phyloP scores from a whole-genome alignment of 2,329 filamentous ascomycete genomes.

The Akanthomyces dipterigenus region DNA sequence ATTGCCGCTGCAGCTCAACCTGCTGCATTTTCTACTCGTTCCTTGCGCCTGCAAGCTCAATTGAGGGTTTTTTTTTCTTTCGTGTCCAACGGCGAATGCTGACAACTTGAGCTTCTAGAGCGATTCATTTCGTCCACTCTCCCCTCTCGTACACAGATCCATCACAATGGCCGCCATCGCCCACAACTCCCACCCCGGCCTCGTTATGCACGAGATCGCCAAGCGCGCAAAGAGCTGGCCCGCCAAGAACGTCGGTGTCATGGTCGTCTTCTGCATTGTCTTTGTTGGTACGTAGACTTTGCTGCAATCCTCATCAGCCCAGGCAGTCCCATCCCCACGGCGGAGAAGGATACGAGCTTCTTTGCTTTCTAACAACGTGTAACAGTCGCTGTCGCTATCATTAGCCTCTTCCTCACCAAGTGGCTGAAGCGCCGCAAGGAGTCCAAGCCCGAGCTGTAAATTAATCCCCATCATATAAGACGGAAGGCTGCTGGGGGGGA shows the following conservation, averaged over 20 bases:
- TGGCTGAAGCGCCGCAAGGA: slow-evolving; percentile 26
- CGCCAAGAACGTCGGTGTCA: slow-evolving; percentile 30
- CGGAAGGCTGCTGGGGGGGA: not conserved
- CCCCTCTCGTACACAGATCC: slow-evolving; percentile 14
- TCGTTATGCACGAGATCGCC: slow-evolving; percentile 30
- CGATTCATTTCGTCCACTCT: slow-evolving; percentile 2
- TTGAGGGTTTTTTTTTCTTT: not conserved
- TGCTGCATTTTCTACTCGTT: not conserved
- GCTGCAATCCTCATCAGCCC: not conserved
- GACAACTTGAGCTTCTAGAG: not conserved
- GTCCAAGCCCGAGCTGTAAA: slow-evolving; percentile 23
- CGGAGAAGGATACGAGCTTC: too few species aligned
- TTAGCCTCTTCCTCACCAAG: slow-evolving; percentile 27
- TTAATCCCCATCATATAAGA: not conserved
- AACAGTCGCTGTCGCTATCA: slow-evolving; percentile 27
- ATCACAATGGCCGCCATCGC: slow-evolving; percentile 37
- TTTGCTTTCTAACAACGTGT: too few species aligned
- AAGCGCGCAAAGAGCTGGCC: slow-evolving; percentile 36
- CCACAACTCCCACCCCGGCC: slow-evolving; percentile 31
- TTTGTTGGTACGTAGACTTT: slow-evolving; percentile 28
- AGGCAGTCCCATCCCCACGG: not conserved
- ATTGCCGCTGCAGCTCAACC: not conserved
- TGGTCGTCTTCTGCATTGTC: slow-evolving; percentile 39
- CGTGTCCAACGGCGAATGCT: not conserved
- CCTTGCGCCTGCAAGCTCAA: not conserved